Conservation (phyloP, 768 basidiomycete species). For the Pluteus cervinus region DNA sequence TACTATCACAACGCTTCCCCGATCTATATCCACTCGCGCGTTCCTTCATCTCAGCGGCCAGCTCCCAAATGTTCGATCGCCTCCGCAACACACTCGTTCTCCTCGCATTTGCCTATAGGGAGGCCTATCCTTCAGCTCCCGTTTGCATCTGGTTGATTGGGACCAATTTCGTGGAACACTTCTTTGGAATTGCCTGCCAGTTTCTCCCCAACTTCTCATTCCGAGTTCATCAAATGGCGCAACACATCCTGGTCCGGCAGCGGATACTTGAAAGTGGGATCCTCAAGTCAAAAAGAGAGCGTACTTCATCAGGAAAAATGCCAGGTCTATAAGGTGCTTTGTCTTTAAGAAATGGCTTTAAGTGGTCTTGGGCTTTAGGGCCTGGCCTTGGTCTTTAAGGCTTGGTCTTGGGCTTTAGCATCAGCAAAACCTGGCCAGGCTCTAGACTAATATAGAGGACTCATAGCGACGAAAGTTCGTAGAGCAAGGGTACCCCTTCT, state of each 20-base stretch:
- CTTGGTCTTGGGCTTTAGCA: too few species aligned
- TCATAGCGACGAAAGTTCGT: too few species aligned
- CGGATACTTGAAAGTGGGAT: slow-evolving; percentile 15
- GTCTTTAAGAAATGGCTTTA: too few species aligned
- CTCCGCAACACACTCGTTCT: slow-evolving; percentile 18
- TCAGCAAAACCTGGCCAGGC: too few species aligned
- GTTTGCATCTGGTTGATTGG: slow-evolving; percentile 18
- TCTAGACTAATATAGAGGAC: too few species aligned
- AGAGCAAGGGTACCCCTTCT: too few species aligned
- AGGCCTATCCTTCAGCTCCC: slow-evolving; percentile 13
- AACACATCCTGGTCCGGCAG: slow-evolving; percentile 20
- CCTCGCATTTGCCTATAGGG: slow-evolving; percentile 11
- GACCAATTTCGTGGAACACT: slow-evolving; percentile 21
- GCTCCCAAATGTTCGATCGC: slow-evolving; percentile 21
- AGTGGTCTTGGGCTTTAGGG: too few species aligned
- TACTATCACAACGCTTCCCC: slow-evolving; percentile 10
- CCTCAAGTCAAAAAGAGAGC: slow-evolving; percentile 12
- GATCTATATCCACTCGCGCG: slow-evolving; percentile 14
- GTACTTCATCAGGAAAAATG: slow-evolving; percentile 3
- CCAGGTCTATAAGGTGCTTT: too few species aligned
- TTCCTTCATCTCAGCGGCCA: slow-evolving; percentile 17
- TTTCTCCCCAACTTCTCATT: slow-evolving; percentile 22
- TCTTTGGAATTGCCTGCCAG: slow-evolving; percentile 19
- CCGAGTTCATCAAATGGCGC: slow-evolving; percentile 18
- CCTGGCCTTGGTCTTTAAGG: too few species aligned